Conservation (phyloP, 1,284 basidiomycete genomes). For the Microstroma glucosiphilum region DNA sequence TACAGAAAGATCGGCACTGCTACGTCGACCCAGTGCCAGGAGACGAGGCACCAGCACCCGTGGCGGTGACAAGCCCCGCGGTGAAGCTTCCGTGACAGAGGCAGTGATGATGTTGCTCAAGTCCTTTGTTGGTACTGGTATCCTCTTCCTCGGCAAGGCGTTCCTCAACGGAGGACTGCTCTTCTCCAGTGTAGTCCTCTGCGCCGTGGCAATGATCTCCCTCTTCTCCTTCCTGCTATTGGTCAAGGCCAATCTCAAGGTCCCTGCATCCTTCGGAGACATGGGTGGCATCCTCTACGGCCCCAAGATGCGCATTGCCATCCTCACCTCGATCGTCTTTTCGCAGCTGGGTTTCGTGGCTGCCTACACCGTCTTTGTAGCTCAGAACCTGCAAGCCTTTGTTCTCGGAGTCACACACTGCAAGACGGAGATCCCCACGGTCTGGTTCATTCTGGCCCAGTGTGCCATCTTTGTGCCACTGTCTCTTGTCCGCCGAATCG, state of each 20-base stretch:
- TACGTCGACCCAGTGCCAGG: constrained; percentile 13
- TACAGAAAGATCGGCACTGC: constrained; percentile 33
- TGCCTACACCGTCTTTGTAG: constrained; percentile 93
- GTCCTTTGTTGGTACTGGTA: constrained; percentile 91
- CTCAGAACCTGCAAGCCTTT: constrained; percentile 78
- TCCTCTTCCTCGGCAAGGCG: constrained; percentile 93
- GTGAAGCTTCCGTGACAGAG: constrained; percentile 45
- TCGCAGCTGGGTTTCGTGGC: constrained; percentile 82
- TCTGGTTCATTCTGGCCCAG: constrained; percentile 77
- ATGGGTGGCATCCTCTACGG: constrained; percentile 91
- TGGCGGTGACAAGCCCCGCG: constrained; percentile 23
- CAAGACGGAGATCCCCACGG: constrained; percentile 63
- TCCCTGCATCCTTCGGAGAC: constrained; percentile 90
- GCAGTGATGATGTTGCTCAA: constrained; percentile 57
- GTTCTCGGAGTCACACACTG: constrained; percentile 78
- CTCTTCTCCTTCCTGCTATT: constrained; percentile 90
- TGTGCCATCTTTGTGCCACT: constrained; percentile 65
- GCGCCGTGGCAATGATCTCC: constrained; percentile 77
- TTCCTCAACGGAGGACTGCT: constrained; percentile 93
- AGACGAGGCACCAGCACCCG: neutral
- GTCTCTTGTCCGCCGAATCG: constrained; percentile 42
- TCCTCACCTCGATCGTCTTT: constrained; percentile 77
- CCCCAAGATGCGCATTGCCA: constrained; percentile 80
- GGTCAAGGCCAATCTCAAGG: constrained; percentile 77
- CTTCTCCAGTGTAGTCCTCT: constrained; percentile 75